Evolutionary conservation across 192 early-diverging fungal genomes (phyloP), one percentile per base, ranked within the genome.

Genomic region (Paraglomus brasilianum): DNA sequence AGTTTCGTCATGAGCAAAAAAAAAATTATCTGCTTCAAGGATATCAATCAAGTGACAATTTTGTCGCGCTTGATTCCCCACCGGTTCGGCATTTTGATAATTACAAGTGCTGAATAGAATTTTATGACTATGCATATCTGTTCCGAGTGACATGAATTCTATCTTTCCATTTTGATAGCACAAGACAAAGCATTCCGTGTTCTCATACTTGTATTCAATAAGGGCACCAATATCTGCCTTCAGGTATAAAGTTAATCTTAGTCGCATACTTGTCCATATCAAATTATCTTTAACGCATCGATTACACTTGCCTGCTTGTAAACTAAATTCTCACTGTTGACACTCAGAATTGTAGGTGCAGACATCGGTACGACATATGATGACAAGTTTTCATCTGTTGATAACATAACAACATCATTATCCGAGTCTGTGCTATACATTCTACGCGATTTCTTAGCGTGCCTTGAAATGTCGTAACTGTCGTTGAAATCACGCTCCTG

Each of bases 11-110:
- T 14, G 7, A 3, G 15, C n/a, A 38, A 61, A 36, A 19, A 43
- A 61, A 8, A 21, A 19, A 6, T 19, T 50, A 11, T 30, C 49
- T 10, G 24, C 6, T 36, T 38, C 49, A 50, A 66, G 66, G 66
- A 69, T 69, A 69, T 69, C 51, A 44, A 43, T 69, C 21, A 69
- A 56, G 13, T 21, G 38, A 55, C 66, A 69, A n/a, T 50, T 69
- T n/a, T 43, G 17, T 17, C 56, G 52, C 36, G 44, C 21, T 56
- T 13, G 22, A 56, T 56, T 36, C 15, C 21, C 53, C 22, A 11
- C n/a, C 8, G 11, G 5, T 44, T 45, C 14, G 17, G 41, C 4
- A 8, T 8, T 47, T 22, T 15, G 17, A 48, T 5, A 4, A 47
- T 44, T 30, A 3, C 1, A 21, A 64, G 42, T 43, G 44, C 44